Conservation (phyloP, 2,329 filamentous ascomycete species). For the Teratosphaeriaceae sp. region DNA sequence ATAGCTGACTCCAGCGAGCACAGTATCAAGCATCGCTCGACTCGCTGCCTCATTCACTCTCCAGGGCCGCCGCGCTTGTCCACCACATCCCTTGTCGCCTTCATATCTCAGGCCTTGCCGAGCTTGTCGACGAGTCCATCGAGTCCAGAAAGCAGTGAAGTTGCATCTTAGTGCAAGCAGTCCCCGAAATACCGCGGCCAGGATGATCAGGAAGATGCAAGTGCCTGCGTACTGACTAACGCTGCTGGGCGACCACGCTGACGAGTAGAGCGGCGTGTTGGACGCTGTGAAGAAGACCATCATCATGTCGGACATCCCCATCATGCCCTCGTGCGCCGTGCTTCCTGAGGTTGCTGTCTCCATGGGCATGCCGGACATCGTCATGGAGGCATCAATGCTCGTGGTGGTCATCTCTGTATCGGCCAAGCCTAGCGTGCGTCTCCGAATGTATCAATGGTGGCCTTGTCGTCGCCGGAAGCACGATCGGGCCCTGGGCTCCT, state of each 20-base stretch:
- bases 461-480: too few species aligned
- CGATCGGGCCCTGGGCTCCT: too few species aligned
- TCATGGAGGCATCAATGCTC: neutral
- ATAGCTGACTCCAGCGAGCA: conserved; percentile 69
- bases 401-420: too few species aligned
- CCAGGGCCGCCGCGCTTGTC: conserved; percentile 54
- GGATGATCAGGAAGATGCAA: conserved; percentile 78
- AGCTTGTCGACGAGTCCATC: neutral
- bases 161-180: conserved; percentile 25
- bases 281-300: conserved; percentile 59
- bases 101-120: neutral
- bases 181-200: conserved; percentile 61
- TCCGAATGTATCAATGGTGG: too few species aligned
- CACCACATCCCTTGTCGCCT: neutral
- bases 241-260: conserved; percentile 63
- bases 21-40: conserved; percentile 60
- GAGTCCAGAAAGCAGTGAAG: conserved; percentile 9
- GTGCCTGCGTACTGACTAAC: conserved; percentile 72
- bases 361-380: conserved; percentile 5
- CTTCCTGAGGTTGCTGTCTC: conserved; percentile 9
- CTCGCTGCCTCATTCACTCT: conserved; percentile 70
- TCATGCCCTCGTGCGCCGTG: conserved; percentile 15
- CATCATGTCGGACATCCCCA: conserved; percentile 38
- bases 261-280: conserved; percentile 57
- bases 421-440: too few species aligned